phyloP scores from a whole-genome alignment of 2,329 filamentous ascomycete genomes.

The Fusarium sp. region DNA sequence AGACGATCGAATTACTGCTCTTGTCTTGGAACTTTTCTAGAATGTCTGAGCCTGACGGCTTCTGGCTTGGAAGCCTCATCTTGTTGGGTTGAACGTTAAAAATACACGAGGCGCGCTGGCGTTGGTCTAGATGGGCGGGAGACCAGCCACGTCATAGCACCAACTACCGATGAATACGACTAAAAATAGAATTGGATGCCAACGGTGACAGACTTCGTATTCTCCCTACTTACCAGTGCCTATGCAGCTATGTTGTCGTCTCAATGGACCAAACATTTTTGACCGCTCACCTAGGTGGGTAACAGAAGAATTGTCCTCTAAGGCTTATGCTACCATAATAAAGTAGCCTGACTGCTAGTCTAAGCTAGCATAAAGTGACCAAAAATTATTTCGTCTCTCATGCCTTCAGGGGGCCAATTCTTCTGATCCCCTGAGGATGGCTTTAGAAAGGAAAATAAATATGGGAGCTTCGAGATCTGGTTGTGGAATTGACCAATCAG shows the following conservation, averaged over 20 bases:
- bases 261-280: background rate
- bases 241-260: background rate
- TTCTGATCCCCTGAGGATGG: too few species aligned
- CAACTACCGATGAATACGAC: background rate
- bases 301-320: too few species aligned
- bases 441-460: too few species aligned
- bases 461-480: background rate
- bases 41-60: background rate
- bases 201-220: background rate
- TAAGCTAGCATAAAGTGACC: too few species aligned
- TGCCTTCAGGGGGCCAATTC: too few species aligned
- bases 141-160: background rate
- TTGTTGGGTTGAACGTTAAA: background rate
- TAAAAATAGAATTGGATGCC: background rate
- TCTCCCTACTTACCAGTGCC: background rate
- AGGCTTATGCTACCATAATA: too few species aligned
- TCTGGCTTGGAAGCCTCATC: too few species aligned
- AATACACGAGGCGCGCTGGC: background rate
- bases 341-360: too few species aligned
- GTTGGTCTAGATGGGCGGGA: background rate
- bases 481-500: background rate
- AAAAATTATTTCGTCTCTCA: too few species aligned
- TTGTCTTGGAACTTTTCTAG: background rate
- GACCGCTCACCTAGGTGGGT: background rate
- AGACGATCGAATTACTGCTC: background rate